Evolutionary conservation across 2,329 filamentous ascomycete species (phyloP), one percentile per base, ranked within the genome.

Genomic region (Penicillium freii): DNA sequence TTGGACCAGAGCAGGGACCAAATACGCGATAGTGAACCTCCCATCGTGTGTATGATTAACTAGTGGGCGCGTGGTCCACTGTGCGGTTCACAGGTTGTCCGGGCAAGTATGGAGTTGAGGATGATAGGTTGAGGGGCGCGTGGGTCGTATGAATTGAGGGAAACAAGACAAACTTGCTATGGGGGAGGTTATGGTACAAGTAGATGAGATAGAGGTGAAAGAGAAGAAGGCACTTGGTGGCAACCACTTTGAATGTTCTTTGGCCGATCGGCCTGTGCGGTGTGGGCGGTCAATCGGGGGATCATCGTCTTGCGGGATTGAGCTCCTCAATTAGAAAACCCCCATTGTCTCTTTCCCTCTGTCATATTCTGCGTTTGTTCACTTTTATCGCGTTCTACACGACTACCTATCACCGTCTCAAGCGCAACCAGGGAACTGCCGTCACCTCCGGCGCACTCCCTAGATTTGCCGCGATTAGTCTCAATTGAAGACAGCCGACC

Each of bases 1-100:
- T 97, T 97, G 42, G 90, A 81, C 87, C 89, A 97, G 61, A 96
- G 69, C 60, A 95, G 79, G 76, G 88, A 90, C 69, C 91, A 80
- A 65, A 84, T 76, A 60, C 80, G 77, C 54, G 83, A 85, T 62
- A 85, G 72, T 61, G 80, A 81, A 62, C 77, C 82, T 63, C 83
- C 83, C 83, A 86, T 85, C 54, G 25, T 58, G 49, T 77, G 54
- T 54, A 40, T 50, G 52, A 57, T 25, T 42, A 54, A 51, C 51
- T 3, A 27, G 36, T 34, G 39, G 29, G 52, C 45, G 23, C 31
- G 50, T 36, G 46, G 49, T 48, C 0, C 45, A 36, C 13, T 46
- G 33, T 46, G 21, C 13, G 40, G 50, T 51, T 50, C 23, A 56
- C 36, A 54, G 46, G 51, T 49, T 36, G 17, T 25, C 17, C n/a